These are phyloP conservation scores for Rhizopogon vesiculosus DNA, from an alignment of 768 basidiomycete genomes.

Conservation along the genomic window DNA sequence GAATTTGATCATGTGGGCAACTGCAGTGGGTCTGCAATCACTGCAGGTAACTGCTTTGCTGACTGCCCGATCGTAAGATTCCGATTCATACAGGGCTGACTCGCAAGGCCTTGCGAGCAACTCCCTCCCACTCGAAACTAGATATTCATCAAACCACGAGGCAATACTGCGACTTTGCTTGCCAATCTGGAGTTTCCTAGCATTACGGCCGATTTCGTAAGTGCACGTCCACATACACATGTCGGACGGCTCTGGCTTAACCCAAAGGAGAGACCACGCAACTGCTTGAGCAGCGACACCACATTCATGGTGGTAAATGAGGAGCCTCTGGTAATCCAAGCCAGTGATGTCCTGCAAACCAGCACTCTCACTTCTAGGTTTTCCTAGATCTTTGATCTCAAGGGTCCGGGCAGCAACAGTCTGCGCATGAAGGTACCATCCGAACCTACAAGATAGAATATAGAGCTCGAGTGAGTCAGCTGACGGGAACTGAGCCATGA, in stretches of 20 bases:
- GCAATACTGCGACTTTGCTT: background rate
- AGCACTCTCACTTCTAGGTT: slow-evolving; percentile 16
- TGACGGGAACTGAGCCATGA: slow-evolving; percentile 5
- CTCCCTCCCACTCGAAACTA: background rate
- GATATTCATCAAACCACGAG: background rate
- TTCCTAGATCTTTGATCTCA: slow-evolving; percentile 11
- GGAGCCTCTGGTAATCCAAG: slow-evolving; percentile 35
- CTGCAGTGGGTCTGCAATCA: background rate
- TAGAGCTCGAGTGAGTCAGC: slow-evolving; percentile 17
- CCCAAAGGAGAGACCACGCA: background rate
- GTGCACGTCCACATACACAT: no score
- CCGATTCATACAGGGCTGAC: background rate
- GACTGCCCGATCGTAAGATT: background rate
- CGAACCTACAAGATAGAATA: slow-evolving; percentile 20
- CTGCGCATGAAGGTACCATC: slow-evolving; percentile 13
- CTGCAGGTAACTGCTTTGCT: background rate
- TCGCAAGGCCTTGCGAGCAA: background rate
- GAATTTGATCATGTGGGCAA: no score
- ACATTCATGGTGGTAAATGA: slow-evolving; percentile 36
- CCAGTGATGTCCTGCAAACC: slow-evolving; percentile 39
- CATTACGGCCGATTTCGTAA: no score
- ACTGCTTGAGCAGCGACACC: slow-evolving; percentile 15
- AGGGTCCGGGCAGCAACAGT: slow-evolving; percentile 17
- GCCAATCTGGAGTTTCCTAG: background rate
- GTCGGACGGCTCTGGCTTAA: no score